Percentiles rank a stretch among this genome's conserved stretches.
Conservation (phyloP, 768 basidiomycete genomes). For the Cubamyces sp. region DNA sequence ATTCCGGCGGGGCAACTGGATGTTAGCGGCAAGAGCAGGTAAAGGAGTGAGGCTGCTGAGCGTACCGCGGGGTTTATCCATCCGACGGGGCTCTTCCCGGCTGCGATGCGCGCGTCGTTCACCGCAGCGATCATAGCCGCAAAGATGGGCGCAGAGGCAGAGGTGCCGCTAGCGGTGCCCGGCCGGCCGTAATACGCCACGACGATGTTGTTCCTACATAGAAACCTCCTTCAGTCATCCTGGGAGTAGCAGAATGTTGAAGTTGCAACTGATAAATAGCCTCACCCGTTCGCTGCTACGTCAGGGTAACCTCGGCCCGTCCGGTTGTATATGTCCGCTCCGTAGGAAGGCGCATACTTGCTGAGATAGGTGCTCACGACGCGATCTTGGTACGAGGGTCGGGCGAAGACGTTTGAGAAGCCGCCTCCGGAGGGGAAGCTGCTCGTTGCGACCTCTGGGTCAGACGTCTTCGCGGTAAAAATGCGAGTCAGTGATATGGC, state of each 20-base stretch:
- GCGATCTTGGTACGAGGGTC: conserved; percentile 39
- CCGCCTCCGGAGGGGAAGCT: conserved; percentile 42
- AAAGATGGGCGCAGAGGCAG: too few relatives aligned
- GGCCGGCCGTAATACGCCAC: too few relatives aligned
- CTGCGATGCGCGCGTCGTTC: conserved; percentile 35
- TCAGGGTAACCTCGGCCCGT: conserved; percentile 39
- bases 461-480: conserved; percentile 22
- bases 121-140: conserved; percentile 39
- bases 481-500: too few relatives aligned
- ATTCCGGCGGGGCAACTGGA: too few relatives aligned
- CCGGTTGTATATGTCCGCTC: conserved; percentile 37
- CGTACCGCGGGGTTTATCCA: conserved; percentile 36
- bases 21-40: too few relatives aligned
- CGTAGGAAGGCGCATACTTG: conserved; percentile 38
- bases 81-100: conserved; percentile 33
- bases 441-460: conserved; percentile 39
- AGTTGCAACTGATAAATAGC: conserved; percentile 44
- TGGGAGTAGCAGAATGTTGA: background rate
- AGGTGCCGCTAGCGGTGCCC: too few relatives aligned
- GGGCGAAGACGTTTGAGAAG: conserved; percentile 44
- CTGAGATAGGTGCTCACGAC: conserved; percentile 34
- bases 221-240: too few relatives aligned
- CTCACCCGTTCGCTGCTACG: conserved; percentile 39
- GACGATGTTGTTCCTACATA: too few relatives aligned
- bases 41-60: background rate